phyloP scores from a whole-genome alignment of 1,284 basidiomycete genomes.

The Serendipita sp. region DNA sequence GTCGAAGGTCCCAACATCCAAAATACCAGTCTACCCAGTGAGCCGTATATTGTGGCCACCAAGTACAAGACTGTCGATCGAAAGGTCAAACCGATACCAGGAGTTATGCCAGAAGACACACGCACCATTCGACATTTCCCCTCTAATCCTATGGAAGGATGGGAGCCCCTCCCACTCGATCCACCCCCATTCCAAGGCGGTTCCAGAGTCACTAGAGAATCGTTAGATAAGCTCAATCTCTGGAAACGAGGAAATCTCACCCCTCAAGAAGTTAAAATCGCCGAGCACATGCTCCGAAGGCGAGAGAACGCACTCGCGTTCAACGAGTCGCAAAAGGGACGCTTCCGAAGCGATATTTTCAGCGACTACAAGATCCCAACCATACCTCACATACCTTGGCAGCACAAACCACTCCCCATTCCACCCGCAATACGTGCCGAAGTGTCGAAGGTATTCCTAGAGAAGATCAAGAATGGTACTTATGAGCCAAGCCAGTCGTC shows the following conservation, averaged over 20 bases:
- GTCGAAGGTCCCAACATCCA: no score
- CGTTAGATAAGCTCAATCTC: constrained; percentile 15
- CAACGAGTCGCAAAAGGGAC: constrained; percentile 23
- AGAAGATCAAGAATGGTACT: constrained; percentile 19
- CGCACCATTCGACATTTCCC: constrained; percentile 13
- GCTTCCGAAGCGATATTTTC: constrained; percentile 25
- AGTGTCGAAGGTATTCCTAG: constrained; percentile 22
- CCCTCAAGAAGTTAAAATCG: constrained; percentile 22
- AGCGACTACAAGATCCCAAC: constrained; percentile 23
- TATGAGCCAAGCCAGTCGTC: constrained; percentile 23
- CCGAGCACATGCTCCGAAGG: constrained; percentile 19
- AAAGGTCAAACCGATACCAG: constrained; percentile 19
- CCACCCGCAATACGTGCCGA: constrained; percentile 24
- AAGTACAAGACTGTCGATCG: background rate
- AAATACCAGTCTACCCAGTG: no score
- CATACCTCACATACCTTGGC: constrained; percentile 25
- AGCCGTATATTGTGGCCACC: no score
- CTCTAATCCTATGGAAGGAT: constrained; percentile 13
- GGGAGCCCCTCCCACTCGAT: constrained; percentile 10
- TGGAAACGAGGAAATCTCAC: constrained; percentile 19
- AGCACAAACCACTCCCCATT: constrained; percentile 25
- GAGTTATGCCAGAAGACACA: constrained; percentile 17
- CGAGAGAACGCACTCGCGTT: constrained; percentile 23
- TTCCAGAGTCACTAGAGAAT: constrained; percentile 12
- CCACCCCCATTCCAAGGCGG: constrained; percentile 15